A percentile compares a stretch with the other conserved stretches of the same genome.
Evolutionary conservation across 371 early-diverging fungal genomes (phyloP).

Genomic region (Mucor sp.): DNA sequence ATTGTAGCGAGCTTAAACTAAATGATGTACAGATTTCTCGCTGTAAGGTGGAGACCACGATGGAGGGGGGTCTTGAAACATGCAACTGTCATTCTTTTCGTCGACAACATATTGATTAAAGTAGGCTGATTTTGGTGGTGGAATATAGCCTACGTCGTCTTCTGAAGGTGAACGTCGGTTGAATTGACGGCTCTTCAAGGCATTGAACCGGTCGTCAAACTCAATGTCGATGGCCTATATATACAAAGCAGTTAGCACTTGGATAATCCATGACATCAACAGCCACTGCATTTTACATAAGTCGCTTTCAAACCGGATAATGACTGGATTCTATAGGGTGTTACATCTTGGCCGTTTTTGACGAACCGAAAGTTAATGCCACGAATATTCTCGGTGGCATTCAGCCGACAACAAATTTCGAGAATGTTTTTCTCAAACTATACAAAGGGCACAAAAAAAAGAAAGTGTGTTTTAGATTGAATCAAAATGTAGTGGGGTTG

Average conservation of each 20-base stretch:
- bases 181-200: constrained; percentile 30
- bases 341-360: constrained; percentile 27
- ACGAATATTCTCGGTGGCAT: constrained; percentile 53
- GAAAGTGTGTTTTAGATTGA: neutral
- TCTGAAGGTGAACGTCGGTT: constrained; percentile 17
- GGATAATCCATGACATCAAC: neutral
- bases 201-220: constrained; percentile 40
- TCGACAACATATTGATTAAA: constrained; percentile 7
- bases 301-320: constrained; percentile 6
- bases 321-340: constrained; percentile 5
- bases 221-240: constrained; percentile 37
- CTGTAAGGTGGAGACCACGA: constrained; percentile 18
- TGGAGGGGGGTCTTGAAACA: constrained; percentile 20
- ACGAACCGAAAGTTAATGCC: constrained; percentile 46
- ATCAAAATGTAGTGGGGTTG: neutral
- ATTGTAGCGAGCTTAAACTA: neutral
- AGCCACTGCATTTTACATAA: constrained; percentile 13
- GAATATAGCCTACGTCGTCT: constrained; percentile 8
- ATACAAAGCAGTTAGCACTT: neutral
- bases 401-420: constrained; percentile 42
- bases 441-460: neutral
- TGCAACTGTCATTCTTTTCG: constrained; percentile 7
- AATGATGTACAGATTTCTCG: constrained; percentile 5
- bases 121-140: constrained; percentile 14
- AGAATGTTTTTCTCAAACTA: constrained; percentile 46